Base-by-base conservation (phyloP, 2,329 filamentous ascomycete genomes). In the Pestalotiopsis sp. region DNA sequence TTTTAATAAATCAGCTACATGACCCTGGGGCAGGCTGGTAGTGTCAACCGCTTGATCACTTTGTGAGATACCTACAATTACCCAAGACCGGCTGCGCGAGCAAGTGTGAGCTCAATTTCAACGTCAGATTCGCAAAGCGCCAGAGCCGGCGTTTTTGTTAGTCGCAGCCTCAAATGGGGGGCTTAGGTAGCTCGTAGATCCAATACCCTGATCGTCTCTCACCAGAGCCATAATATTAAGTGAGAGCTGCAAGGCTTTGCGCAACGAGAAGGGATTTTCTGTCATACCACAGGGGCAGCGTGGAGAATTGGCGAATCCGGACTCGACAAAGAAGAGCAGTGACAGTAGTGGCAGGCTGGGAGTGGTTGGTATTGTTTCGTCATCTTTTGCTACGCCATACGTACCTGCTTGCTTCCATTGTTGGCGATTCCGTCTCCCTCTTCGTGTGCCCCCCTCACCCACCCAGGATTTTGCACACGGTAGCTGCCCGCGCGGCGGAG, bases 61-160 rank as follows among this genome's bases (percentile, higher is more conserved):
- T 52, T 48, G 13, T 48, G 13, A 52, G 17, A 52, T 52, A n/a
- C 44, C n/a, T 52, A 52, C 20, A 52, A 52, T 52, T 39, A 40
- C 58, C 58, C 26, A 39, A 35, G 35, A 20, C 24, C n/a, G 30
- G 58, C 58, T 30, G 58, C 58, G 58, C 26, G 30, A 20, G n/a
- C 24, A 61, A 39, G 30, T 35, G 26, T 61, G 26, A 61, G 58
- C 58, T 61, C 58, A 61, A 61, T 61, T 61, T 61, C 58, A 39
- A 61, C 58, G 30, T 61, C 58, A 35, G 14, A 61, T 38, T n/a
- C 35, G 14, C 5, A 39, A 7, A 20, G 44, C 44, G 6, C 44
- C 44, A n/a, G 10, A 52, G 9, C 44, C 44, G 44, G 44, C 17
- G 44, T 52, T 52, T 35, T 52, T 52, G 44, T 52, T 52, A 52